Evolutionary conservation across 2,329 filamentous ascomycete species (phyloP), one percentile per base, ranked within the genome.

Genomic region (Calonectria pseudoreteaudii): DNA sequence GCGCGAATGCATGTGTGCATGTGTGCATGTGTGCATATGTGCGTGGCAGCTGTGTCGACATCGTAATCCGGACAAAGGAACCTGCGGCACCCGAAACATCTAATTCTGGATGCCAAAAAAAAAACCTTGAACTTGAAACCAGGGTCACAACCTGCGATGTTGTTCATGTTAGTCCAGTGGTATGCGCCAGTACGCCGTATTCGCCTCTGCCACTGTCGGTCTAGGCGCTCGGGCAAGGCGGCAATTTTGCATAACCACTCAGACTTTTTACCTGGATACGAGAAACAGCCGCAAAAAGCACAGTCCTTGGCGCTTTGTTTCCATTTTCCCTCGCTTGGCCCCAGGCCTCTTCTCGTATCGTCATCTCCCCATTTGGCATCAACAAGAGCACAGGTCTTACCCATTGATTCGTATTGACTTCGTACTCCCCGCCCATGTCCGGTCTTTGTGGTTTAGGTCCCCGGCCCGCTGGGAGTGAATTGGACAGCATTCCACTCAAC

Each of bases 351-450:
- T 75, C 74, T 76, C 73, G 74, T 76, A 76, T 75, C 67, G 65
- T 73, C 72, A 71, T 76, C 67, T 75, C 72, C 70, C 68, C 20
- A 70, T 52, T 72, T 70, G 50, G 68, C 64, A 53, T 47, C 68
- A 58, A 64, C 65, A 70, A 56, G 72, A 53, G 60, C 62, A 62
- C 41, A 62, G 50, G 60, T 65, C 66, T 76, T 60, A 70, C 67
- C 30, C n/a, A 62, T 78, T 71, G 73, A 72, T 53, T 79, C 78
- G 78, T 80, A 79, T 79, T 76, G 31, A 68, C 75, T 41, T 70
- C 75, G 68, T 70, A 70, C 56, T 60, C 73, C 70, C 70, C 68
- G 36, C 64, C 64, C 49, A 68, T 68, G 69, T 36, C 70, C 65
- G 65, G 65, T 68, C 62, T 53, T 69, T 69, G 62, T 66, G 49